Conservation (phyloP, 371 early-diverging fungal species). For the Syncephalastrum contaminatum region DNA sequence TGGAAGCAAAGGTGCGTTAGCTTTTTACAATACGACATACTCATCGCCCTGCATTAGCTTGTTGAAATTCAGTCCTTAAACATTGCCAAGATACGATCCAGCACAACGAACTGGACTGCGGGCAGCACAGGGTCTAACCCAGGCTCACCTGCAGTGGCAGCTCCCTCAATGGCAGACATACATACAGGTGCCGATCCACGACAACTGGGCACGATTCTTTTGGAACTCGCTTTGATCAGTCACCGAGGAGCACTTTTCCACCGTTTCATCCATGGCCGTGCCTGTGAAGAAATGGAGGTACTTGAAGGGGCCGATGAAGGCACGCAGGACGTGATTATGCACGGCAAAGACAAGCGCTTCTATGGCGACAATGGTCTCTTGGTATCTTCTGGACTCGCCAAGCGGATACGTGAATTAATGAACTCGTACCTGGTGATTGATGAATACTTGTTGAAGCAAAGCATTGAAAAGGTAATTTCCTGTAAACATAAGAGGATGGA, state of each 20-base stretch:
- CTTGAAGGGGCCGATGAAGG: conserved; percentile 24
- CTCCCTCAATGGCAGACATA: conserved; percentile 9
- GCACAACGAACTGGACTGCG: conserved; percentile 23
- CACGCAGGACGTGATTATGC: conserved; percentile 30
- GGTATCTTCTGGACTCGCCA: conserved; percentile 53
- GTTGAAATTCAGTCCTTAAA: conserved; percentile 41
- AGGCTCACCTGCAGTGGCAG: conserved; percentile 3
- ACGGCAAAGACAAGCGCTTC: conserved; percentile 47
- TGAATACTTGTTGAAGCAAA: conserved; percentile 69
- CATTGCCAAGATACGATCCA: conserved; percentile 33
- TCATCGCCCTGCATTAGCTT: conserved; percentile 17
- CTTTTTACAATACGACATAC: too few relatives aligned
- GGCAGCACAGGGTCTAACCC: conserved; percentile 6
- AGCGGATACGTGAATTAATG: conserved; percentile 67
- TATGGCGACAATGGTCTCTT: conserved; percentile 51
- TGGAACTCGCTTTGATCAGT: conserved; percentile 78
- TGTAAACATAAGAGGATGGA: not conserved
- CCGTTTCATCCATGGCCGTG: conserved; percentile 69
- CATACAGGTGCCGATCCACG: conserved; percentile 68
- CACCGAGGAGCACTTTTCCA: conserved; percentile 77
- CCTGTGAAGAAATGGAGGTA: conserved; percentile 45
- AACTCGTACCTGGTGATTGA: conserved; percentile 71
- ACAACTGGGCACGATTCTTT: conserved; percentile 70
- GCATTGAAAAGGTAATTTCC: conserved; percentile 67
- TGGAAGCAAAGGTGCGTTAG: conserved; percentile 37